Base-by-base conservation (phyloP, 306 rosid genomes). In the Quercus alba region DNA sequence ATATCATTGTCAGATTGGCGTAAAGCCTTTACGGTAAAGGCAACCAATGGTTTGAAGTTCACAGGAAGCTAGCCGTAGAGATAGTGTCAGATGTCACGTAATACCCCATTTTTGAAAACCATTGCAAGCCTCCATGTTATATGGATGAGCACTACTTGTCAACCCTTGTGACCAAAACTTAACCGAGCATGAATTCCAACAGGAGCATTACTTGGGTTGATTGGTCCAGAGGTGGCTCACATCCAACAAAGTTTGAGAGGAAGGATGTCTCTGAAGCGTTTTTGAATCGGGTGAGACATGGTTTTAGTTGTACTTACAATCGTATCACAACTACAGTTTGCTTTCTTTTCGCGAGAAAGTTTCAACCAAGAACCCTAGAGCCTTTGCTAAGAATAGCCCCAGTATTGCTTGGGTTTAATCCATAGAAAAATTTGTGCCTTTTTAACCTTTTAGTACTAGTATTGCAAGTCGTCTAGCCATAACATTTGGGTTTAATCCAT, bases 61-160 rank as follows among this genome's bases (percentile, higher is more conserved):
- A 58, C 49, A 20, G 83, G 58, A 70, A 23, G 13, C 75, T 83
- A n/a, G 87, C 83, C 8, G 1, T 83, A 4, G 41, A 70, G 81
- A 78, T 86, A 41, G 79, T 81, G 17, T 83, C 81, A 3, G 81
- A 86, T 21, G 13, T 3, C 18, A 61, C 46, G 1, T 83, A 80
- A 52, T 80, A 74, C 75, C 76, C 78, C 19, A 46, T 57, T 33
- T 80, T 83, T 21, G 57, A 33, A 67, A 77, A 74, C 15, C 77
- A 57, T 17, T 83, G 89, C 77, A 77, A 10, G 41, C 85, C 87
- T 63, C 85, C 84, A 14, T 86, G 87, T 66, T 86, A 81, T 76
- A 78, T 56, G 74, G 87, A 86, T 15, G 87, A 83, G 77, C 89
- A 80, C 56, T 86, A 83, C 26, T 28, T 81, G 56, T 79, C 87